phyloP scores from a whole-genome alignment of 306 rosid species.

The Lotus japonicus region DNA sequence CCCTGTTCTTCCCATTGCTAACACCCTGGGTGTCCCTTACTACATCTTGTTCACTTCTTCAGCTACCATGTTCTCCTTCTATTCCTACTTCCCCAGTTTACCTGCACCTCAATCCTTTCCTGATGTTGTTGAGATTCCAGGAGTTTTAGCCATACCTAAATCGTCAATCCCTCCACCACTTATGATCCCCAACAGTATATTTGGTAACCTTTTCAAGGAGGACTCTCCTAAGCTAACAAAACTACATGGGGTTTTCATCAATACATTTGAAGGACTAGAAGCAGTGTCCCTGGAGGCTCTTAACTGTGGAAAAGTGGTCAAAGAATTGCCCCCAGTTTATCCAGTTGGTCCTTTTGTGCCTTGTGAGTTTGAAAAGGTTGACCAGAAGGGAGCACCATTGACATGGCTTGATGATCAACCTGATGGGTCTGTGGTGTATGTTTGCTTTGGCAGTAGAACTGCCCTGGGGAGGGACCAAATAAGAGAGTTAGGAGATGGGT shows the following conservation, averaged over 20 bases:
- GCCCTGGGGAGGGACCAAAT: slow-evolving; percentile 37
- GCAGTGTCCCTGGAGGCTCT: slow-evolving; percentile 20
- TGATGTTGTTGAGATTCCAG: slow-evolving; percentile 26
- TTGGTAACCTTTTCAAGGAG: neutral
- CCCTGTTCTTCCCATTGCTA: slow-evolving; percentile 20
- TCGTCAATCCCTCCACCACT: slow-evolving; percentile 44
- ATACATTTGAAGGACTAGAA: slow-evolving; percentile 38
- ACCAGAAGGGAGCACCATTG: neutral
- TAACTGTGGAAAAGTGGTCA: slow-evolving; percentile 10
- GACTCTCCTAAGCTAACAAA: slow-evolving; percentile 28
- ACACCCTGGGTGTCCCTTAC: slow-evolving; percentile 28
- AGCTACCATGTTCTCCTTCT: slow-evolving; percentile 37
- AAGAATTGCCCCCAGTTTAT: slow-evolving; percentile 34
- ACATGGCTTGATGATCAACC: slow-evolving; percentile 43
- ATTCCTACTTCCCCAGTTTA: slow-evolving; percentile 19
- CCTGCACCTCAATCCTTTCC: neutral
- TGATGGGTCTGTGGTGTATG: slow-evolving; percentile 42
- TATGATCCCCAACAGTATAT: neutral
- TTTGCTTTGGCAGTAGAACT: slow-evolving; percentile 48
- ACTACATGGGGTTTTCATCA: slow-evolving; percentile 40
- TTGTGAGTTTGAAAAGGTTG: slow-evolving; percentile 37
- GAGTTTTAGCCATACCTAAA: slow-evolving; percentile 29
- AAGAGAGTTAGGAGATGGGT: slow-evolving; percentile 45
- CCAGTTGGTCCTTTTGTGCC: slow-evolving; percentile 46
- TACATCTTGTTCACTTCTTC: slow-evolving; percentile 41